These are phyloP conservation scores for Ilex asprella DNA, from an alignment of 257 asterid genomes.

Conservation along the genomic window DNA sequence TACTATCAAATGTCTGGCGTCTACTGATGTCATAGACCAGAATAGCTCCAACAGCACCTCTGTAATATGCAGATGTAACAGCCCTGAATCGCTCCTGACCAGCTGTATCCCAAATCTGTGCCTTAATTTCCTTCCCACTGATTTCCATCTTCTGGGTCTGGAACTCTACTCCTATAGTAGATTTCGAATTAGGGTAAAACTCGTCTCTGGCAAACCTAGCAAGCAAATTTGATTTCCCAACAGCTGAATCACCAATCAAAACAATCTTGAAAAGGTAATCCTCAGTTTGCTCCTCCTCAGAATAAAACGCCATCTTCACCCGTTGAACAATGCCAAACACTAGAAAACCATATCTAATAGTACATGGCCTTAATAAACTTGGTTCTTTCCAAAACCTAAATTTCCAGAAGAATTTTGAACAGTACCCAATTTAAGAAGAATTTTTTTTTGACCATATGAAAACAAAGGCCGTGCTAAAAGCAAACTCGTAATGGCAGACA, in stretches of 20 bases:
- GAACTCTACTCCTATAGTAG: constrained; percentile 95
- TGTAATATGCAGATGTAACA: constrained; percentile 90
- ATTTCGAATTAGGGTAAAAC: constrained; percentile 82
- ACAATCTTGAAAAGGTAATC: constrained; percentile 30
- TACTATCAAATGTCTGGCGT: constrained; percentile 76
- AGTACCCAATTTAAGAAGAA: constrained; percentile 3
- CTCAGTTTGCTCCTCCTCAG: constrained; percentile 17
- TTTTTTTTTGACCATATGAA: neutral
- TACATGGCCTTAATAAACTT: constrained; percentile 1
- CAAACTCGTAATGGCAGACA: constrained; percentile 26
- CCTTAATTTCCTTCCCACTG: constrained; percentile 85
- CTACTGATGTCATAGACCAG: constrained; percentile 89
- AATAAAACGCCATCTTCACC: constrained; percentile 48
- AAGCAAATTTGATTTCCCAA: constrained; percentile 93
- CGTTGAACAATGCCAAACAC: constrained; percentile 11
- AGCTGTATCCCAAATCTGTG: constrained; percentile 98
- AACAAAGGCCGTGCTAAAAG: constrained; percentile 10
- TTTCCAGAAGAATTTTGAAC: neutral
- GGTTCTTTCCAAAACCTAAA: constrained; percentile 9
- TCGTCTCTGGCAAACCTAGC: constrained; percentile 95
- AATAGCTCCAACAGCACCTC: constrained; percentile 99
- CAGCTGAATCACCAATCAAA: constrained; percentile 87
- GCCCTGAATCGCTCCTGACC: constrained; percentile 99
- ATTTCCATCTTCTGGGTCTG: constrained; percentile 90
- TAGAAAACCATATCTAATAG: constrained; percentile 29